Conservation (phyloP, 495 filamentous ascomycete genomes). For the Niebla homalea region DNA sequence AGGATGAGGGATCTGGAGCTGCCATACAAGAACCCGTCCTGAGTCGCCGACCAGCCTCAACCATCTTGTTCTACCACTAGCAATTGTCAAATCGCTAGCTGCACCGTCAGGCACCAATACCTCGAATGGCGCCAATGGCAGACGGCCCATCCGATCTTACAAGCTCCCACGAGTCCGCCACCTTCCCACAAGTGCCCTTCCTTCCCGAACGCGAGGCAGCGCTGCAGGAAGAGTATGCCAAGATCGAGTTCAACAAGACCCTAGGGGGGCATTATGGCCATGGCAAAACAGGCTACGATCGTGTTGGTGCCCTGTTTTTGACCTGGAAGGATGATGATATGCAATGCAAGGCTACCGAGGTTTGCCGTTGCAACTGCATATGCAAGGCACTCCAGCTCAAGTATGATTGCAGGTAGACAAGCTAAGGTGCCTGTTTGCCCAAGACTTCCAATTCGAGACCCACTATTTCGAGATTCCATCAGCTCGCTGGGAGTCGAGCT, state of each 20-base stretch:
- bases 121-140: no score
- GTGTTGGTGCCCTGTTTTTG: slow-evolving; percentile 38
- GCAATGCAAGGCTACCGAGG: slow-evolving; percentile 22
- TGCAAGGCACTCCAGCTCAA: background rate
- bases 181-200: no score
- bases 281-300: slow-evolving; percentile 28
- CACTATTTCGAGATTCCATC: slow-evolving; percentile 16
- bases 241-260: slow-evolving; percentile 14
- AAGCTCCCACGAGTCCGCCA: no score
- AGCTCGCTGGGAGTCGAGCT: slow-evolving; percentile 8
- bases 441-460: slow-evolving; percentile 15
- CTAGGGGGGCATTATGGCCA: slow-evolving; percentile 15
- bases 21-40: no score
- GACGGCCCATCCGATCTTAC: no score
- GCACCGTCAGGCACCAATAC: no score
- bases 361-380: background rate
- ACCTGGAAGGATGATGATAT: slow-evolving; percentile 44
- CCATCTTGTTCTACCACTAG: no score
- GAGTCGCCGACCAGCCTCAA: no score
- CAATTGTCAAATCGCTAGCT: no score
- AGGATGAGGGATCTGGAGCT: no score
- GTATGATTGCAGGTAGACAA: slow-evolving; percentile 7
- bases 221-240: slow-evolving; percentile 7
- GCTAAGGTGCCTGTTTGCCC: slow-evolving; percentile 8
- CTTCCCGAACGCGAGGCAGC: no score